Evolutionary conservation across 768 basidiomycete genomes (phyloP).

Genomic region (Macrolepiota fuliginosa): DNA sequence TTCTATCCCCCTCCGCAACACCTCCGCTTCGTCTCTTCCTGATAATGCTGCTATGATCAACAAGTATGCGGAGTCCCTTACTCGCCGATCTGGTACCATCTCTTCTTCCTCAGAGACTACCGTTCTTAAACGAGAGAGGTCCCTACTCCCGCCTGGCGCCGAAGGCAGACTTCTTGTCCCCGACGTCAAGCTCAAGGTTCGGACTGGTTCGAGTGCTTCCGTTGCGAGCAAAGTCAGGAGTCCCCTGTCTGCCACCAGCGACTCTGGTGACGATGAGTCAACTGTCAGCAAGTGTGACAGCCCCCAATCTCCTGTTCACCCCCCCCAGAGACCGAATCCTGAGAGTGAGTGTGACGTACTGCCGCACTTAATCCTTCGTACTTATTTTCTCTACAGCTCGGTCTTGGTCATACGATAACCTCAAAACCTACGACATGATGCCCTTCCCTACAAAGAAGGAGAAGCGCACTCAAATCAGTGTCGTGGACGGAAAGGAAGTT

Average conservation of each 20-base stretch:
- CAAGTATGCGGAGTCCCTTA: conserved; percentile 50
- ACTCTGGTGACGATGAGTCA: conserved; percentile 28
- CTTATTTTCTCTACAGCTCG: conserved; percentile 40
- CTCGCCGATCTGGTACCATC: conserved; percentile 13
- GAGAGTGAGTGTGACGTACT: conserved; percentile 44
- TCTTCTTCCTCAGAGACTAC: conserved; percentile 2
- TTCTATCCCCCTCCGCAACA: conserved; percentile 3
- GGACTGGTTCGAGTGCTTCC: conserved; percentile 34
- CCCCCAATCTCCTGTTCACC: conserved; percentile 19
- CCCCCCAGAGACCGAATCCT: conserved; percentile 38
- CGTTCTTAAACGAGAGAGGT: conserved; percentile 42
- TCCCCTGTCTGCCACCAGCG: conserved; percentile 29
- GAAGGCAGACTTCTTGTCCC: conserved; percentile 63
- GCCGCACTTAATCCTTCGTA: background rate
- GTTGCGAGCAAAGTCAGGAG: conserved; percentile 34
- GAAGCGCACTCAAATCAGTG: conserved; percentile 49
- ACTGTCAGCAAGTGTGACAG: conserved; percentile 20
- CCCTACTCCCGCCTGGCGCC: conserved; percentile 55
- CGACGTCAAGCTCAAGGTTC: conserved; percentile 38
- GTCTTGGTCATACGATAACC: conserved; percentile 76
- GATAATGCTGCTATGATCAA: conserved; percentile 42
- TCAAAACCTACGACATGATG: conserved; percentile 68
- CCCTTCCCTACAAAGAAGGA: conserved; percentile 54
- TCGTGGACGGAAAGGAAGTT: conserved; percentile 51
- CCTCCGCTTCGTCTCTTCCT: conserved; percentile 18